Evolutionary conservation across 2,329 filamentous ascomycete species (phyloP).

Genomic region (Alternaria gaisen): DNA sequence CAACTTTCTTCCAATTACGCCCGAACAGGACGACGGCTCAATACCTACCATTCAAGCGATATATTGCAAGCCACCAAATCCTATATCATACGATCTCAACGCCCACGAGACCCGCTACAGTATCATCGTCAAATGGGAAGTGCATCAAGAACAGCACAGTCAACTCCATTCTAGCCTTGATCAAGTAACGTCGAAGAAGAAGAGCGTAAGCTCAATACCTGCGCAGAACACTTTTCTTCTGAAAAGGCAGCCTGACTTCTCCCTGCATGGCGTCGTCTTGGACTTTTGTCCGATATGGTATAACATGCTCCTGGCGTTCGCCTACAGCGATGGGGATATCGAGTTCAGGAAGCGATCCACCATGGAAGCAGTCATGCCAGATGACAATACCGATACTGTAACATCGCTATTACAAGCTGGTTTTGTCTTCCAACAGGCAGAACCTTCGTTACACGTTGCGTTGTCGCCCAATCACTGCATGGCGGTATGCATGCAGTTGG

Average conservation of each 20-base stretch:
- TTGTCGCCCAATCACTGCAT: slow-evolving; percentile 60
- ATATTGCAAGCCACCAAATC: slow-evolving; percentile 67
- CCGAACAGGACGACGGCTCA: slow-evolving; percentile 67
- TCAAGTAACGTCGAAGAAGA: slow-evolving; percentile 73
- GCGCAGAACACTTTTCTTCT: slow-evolving; percentile 49
- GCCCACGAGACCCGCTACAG: slow-evolving; percentile 73
- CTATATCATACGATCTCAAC: slow-evolving; percentile 55
- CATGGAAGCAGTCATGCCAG: slow-evolving; percentile 72
- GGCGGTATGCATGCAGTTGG: slow-evolving; percentile 54
- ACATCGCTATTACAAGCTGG: slow-evolving; percentile 78
- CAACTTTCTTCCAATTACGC: slow-evolving; percentile 73
- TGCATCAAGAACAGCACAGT: slow-evolving; percentile 69
- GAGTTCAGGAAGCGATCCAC: slow-evolving; percentile 80
- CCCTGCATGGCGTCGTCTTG: slow-evolving; percentile 75
- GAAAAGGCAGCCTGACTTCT: slow-evolving; percentile 71
- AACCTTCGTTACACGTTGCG: slow-evolving; percentile 62
- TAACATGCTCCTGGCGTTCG: slow-evolving; percentile 75
- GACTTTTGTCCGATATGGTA: slow-evolving; percentile 73
- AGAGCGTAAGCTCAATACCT: slow-evolving; percentile 55
- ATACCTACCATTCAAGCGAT: slow-evolving; percentile 75
- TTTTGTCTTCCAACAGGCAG: slow-evolving; percentile 73
- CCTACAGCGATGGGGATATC: slow-evolving; percentile 81
- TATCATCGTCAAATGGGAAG: slow-evolving; percentile 83
- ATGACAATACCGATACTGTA: slow-evolving; percentile 71
- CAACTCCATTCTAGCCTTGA: slow-evolving; percentile 78